A percentile compares a stretch with the other conserved stretches of the same genome.
These are phyloP conservation scores for Athelia psychrophila DNA, from an alignment of 1,284 basidiomycete genomes.

Conservation along the genomic window DNA sequence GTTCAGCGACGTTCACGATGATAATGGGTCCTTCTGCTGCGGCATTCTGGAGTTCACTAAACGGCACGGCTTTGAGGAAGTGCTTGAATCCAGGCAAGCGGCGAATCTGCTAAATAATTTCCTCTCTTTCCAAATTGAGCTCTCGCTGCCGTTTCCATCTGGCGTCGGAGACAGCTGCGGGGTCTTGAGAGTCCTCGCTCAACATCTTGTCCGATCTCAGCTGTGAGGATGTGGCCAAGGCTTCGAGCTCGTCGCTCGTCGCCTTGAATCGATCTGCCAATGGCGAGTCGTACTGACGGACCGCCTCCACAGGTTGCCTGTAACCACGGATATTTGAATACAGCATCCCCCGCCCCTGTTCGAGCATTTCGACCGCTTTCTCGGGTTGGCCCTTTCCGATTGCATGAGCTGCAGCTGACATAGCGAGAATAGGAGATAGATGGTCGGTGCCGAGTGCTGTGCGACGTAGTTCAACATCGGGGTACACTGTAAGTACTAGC, in stretches of 20 bases:
- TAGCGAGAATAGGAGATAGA: conserved; percentile 8
- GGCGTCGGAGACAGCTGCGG: conserved; percentile 4
- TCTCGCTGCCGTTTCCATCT: conserved; percentile 8
- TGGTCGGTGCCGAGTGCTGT: neutral
- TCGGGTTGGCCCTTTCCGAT: conserved; percentile 29
- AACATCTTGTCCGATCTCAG: neutral
- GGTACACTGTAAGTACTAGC: neutral
- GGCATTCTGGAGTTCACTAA: conserved; percentile 22
- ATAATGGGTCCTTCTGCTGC: conserved; percentile 33
- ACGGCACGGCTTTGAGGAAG: conserved; percentile 22
- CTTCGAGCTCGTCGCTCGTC: conserved; percentile 18
- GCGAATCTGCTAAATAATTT: conserved; percentile 21
- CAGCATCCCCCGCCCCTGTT: conserved; percentile 26
- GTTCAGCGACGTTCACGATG: conserved; percentile 25
- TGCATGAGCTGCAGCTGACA: conserved; percentile 31
- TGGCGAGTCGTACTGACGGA: conserved; percentile 13
- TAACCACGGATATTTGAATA: conserved; percentile 24
- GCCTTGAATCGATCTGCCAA: conserved; percentile 22
- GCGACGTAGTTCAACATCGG: neutral
- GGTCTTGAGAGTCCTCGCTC: neutral
- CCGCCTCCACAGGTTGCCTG: conserved; percentile 14
- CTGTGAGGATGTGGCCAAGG: neutral
- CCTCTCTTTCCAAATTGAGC: conserved; percentile 18
- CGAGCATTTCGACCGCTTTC: conserved; percentile 30
- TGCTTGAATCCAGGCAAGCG: conserved; percentile 22